Conservation (phyloP, 495 filamentous ascomycete species). For the Aspergillus nanangensis region DNA sequence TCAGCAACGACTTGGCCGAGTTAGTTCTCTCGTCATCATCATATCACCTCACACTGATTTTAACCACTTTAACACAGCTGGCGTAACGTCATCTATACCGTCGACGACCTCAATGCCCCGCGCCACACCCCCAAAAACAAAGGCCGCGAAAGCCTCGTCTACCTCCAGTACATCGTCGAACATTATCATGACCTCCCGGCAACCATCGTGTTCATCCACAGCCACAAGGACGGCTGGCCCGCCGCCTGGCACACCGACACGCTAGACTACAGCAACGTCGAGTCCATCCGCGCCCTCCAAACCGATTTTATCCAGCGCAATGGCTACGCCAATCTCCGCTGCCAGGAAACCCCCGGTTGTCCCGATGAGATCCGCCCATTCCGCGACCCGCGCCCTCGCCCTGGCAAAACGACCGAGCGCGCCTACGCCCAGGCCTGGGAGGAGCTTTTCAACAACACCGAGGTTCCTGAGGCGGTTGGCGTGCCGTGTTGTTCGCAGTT, state of each 20-base stretch:
- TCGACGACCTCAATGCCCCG: slow-evolving; percentile 33
- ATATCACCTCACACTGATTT: no score
- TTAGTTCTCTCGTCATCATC: slow-evolving; percentile 25
- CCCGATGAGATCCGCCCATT: slow-evolving; percentile 38
- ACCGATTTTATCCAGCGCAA: slow-evolving; percentile 29
- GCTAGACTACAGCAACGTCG: slow-evolving; percentile 39
- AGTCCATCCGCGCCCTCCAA: slow-evolving; percentile 34
- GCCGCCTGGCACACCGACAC: slow-evolving; percentile 45
- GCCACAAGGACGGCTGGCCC: slow-evolving; percentile 35
- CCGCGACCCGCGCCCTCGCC: slow-evolving; percentile 38
- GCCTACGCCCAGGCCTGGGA: slow-evolving; percentile 41
- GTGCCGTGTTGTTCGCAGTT: slow-evolving; percentile 68
- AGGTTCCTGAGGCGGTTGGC: slow-evolving; percentile 45
- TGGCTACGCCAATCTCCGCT: slow-evolving; percentile 41
- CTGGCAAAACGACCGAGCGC: slow-evolving; percentile 45
- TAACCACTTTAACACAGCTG: no score
- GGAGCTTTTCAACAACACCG: slow-evolving; percentile 36
- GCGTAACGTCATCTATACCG: slow-evolving; percentile 42
- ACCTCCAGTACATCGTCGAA: slow-evolving; percentile 45
- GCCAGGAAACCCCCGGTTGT: slow-evolving; percentile 37
- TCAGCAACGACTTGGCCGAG: slow-evolving; percentile 35
- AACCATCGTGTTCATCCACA: slow-evolving; percentile 40
- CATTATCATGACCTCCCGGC: slow-evolving; percentile 42
- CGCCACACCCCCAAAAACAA: slow-evolving; percentile 42
- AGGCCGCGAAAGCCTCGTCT: slow-evolving; percentile 43